Conservation (phyloP, 2,329 filamentous ascomycete species). For the Ceratocystis alfenasii region DNA sequence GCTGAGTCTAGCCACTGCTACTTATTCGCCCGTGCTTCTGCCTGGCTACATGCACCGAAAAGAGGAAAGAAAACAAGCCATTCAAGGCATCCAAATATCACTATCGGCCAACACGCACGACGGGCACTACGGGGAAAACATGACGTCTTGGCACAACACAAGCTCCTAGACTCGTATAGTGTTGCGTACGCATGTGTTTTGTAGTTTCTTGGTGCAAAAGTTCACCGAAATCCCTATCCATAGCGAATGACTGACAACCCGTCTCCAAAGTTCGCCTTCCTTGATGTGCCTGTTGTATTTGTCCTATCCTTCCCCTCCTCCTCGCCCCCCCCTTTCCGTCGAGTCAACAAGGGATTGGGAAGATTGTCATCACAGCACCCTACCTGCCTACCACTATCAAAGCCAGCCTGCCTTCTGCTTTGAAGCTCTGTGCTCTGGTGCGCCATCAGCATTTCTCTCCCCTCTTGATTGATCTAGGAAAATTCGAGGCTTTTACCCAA, state of each 20-base stretch:
- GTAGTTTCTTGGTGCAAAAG: background rate
- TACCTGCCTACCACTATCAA: too few relatives aligned
- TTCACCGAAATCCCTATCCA: background rate
- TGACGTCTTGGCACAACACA: slow-evolving; percentile 7
- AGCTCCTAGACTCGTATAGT: slow-evolving; percentile 1
- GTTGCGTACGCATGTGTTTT: background rate
- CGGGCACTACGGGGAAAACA: background rate
- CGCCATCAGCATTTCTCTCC: slow-evolving; percentile 3
- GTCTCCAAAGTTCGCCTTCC: background rate
- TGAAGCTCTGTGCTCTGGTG: background rate
- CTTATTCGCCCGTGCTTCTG: background rate
- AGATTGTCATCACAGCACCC: background rate
- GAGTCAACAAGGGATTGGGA: background rate
- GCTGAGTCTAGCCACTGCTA: background rate
- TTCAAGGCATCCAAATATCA: slow-evolving; percentile 4
- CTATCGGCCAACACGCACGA: background rate
- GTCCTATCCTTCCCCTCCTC: background rate
- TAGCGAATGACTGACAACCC: too few relatives aligned
- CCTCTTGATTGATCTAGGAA: background rate
- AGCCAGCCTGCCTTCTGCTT: too few relatives aligned
- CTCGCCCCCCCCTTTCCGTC: background rate
- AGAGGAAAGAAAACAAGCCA: background rate
- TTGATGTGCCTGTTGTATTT: background rate
- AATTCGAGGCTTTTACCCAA: background rate
- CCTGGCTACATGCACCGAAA: background rate